Base-by-base conservation (phyloP, 257 asterid genomes). In the Leptodermis oblonga region DNA sequence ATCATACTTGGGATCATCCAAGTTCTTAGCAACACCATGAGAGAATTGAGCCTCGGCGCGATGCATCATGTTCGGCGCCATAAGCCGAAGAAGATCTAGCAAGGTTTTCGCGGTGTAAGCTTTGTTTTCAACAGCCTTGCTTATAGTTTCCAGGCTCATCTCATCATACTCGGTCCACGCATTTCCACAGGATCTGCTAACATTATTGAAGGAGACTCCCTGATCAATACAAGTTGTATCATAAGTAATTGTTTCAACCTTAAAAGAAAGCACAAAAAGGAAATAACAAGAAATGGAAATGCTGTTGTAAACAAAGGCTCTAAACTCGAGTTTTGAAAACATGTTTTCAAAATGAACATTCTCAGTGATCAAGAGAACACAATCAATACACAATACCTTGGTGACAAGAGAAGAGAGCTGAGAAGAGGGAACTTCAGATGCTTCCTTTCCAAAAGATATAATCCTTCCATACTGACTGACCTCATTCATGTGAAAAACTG, bases 31-130 rank as follows among this genome's bases (percentile, higher is more conserved):
- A 73, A 93, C 76, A 45, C 96, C 97, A 41, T 93, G 97, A 36
- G 99, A 93, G 78, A 88, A 88, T 74, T 90, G 99, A 73, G 88
- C 82, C 78, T 87, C 91, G 5, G 95, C 91, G 34, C 96, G 86
- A 62, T 55, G 81, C 99, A 90, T 90, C 92, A 81, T 86, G 76
- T 85, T 90, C 28, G 97, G 97, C 60, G 96, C 99, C 28, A 93
- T 79, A 8, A 78, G 72, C 15, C 86, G 88, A 72, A 90, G 82
- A 78, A 93, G 92, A 65, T 89, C 90, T 33, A 85, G 55, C 52
- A 87, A 45, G 23, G 91, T 78, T n/a, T 70, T 55, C 17, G 82
- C 91, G 1, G 99, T 87, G 74, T 80, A 87, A 2, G 90, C 87
- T 81, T 77, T 82, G 69, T 81, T 79, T 61, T 84, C 84, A 22